Conservation (phyloP, 179 eudicot species). For the Actinidia arguta region DNA sequence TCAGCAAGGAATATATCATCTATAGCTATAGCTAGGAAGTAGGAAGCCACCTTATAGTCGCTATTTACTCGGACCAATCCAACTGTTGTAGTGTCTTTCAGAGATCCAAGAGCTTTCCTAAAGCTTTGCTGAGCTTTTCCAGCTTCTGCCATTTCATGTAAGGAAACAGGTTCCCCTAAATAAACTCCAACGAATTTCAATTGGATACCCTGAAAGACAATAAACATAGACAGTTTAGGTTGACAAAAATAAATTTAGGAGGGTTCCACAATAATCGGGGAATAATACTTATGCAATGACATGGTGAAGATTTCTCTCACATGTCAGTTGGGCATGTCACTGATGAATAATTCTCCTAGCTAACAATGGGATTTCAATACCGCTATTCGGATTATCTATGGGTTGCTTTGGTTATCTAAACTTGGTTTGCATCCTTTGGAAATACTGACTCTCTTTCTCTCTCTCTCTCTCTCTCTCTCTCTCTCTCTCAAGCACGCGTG, state of each 20-base stretch:
- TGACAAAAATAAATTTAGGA: background rate
- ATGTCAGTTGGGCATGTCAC: background rate
- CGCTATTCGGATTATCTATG: too few relatives aligned
- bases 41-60: conserved; percentile 46
- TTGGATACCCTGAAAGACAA: background rate
- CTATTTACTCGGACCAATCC: conserved; percentile 43
- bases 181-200: background rate
- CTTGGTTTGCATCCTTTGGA: background rate
- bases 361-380: background rate
- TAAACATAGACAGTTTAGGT: background rate
- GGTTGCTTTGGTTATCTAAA: too few relatives aligned
- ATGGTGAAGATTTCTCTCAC: background rate
- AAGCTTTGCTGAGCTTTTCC: conserved; percentile 22
- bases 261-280: background rate
- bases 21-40: background rate
- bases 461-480: background rate
- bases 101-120: conserved; percentile 41
- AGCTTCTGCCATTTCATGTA: conserved; percentile 23
- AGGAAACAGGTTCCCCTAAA: background rate
- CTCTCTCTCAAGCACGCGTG: too few relatives aligned
- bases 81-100: conserved; percentile 45
- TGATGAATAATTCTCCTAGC: background rate
- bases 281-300: background rate
- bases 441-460: too few relatives aligned
- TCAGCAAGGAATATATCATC: background rate